A percentile compares a stretch with the other conserved stretches of the same genome.
Evolutionary conservation across 257 asterid species (phyloP).

Genomic region (Phtheirospermum japonicum): DNA sequence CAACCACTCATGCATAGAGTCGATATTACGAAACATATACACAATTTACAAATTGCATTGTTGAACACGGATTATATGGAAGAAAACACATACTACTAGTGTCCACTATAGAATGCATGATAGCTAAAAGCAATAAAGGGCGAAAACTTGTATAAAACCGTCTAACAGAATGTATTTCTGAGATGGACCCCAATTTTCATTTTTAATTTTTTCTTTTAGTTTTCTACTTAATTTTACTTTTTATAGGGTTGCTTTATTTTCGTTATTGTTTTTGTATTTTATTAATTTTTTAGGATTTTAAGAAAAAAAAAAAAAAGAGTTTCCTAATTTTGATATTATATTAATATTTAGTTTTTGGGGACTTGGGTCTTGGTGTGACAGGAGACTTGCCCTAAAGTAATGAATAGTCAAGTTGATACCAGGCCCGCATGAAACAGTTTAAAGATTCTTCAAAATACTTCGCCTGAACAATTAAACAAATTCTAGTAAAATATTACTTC

Average conservation of each 20-base stretch:
- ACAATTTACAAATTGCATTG: not conserved
- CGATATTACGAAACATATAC: not conserved
- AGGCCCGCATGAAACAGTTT: too few species aligned
- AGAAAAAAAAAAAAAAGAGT: too few species aligned
- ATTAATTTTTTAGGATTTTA: too few species aligned
- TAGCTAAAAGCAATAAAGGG: too few species aligned
- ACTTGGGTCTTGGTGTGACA: too few species aligned
- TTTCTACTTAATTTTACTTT: not conserved
- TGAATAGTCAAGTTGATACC: too few species aligned
- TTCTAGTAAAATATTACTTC: not conserved
- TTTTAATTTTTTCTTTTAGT: not conserved
- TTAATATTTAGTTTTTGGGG: too few species aligned
- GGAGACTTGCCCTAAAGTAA: too few species aligned
- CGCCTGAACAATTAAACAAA: too few species aligned
- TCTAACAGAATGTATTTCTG: not conserved
- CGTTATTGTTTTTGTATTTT: not conserved
- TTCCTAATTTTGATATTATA: too few species aligned
- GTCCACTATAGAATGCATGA: not conserved
- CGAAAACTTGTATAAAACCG: not conserved
- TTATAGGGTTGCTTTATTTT: too few species aligned
- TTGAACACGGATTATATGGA: not conserved
- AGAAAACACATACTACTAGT: not conserved
- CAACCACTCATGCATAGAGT: not conserved
- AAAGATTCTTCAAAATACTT: too few species aligned
- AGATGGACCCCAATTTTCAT: not conserved